Conservation (phyloP, 208 protist genomes). For the Angomonas ambiguus region DNA sequence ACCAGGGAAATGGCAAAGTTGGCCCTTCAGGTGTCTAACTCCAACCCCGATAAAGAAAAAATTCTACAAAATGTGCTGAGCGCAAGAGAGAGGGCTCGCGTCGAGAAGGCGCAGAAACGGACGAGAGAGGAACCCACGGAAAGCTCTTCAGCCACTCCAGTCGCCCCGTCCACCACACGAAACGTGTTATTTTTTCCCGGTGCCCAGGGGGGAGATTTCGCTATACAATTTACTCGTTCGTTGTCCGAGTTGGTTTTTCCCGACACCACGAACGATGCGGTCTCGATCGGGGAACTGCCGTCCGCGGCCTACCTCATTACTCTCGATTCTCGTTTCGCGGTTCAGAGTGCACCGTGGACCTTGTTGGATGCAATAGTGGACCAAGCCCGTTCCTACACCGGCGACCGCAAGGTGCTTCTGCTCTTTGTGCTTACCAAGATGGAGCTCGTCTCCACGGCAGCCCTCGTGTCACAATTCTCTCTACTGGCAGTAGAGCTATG, state of each 20-base stretch:
- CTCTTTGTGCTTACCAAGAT: constrained; percentile 79
- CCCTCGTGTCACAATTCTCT: constrained; percentile 73
- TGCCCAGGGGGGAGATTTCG: constrained; percentile 61
- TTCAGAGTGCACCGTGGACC: constrained; percentile 77
- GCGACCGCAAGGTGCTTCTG: constrained; percentile 57
- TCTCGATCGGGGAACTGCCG: constrained; percentile 43
- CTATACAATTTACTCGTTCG: constrained; percentile 62
- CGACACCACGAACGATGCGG: background rate
- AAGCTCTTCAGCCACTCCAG: constrained; percentile 2
- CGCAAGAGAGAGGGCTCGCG: constrained; percentile 60
- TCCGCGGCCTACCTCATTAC: constrained; percentile 72
- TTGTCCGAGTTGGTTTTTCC: constrained; percentile 75
- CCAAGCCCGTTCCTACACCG: constrained; percentile 39
- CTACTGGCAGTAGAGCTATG: constrained; percentile 53
- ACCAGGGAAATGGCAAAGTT: constrained; percentile 67
- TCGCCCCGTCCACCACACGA: constrained; percentile 9
- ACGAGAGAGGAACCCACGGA: constrained; percentile 11
- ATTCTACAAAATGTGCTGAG: constrained; percentile 72
- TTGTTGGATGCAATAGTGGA: constrained; percentile 79
- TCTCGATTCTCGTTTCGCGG: constrained; percentile 75
- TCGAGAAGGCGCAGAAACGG: constrained; percentile 30
- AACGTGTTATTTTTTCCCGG: constrained; percentile 61
- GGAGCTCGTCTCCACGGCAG: constrained; percentile 69
- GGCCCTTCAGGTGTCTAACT: constrained; percentile 79
- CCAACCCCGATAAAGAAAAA: constrained; percentile 81